Percentiles rank a stretch among this genome's conserved stretches.
Conservation (phyloP, 164 flowering plant species). For the Stephania japonica region DNA sequence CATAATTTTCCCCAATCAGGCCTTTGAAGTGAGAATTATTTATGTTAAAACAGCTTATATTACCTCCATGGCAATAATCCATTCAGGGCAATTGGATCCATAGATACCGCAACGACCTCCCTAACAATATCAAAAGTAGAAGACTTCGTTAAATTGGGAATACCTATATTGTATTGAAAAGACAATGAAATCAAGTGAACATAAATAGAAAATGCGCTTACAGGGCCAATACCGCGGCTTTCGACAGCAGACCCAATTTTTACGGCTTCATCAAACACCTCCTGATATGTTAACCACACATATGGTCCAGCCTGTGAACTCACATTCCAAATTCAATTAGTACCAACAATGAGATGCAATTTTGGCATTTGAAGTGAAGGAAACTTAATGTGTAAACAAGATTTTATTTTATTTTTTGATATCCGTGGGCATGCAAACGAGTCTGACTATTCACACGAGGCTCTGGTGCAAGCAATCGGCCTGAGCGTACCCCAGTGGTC, state of each 20-base stretch:
- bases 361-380: neutral
- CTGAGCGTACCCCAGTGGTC: too few relatives aligned
- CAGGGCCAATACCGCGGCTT: slow-evolving; percentile 62
- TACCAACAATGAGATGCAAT: neutral
- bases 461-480: too few relatives aligned
- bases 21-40: neutral
- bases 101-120: slow-evolving; percentile 89
- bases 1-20: neutral
- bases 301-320: slow-evolving; percentile 63
- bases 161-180: neutral
- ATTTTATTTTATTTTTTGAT: too few relatives aligned
- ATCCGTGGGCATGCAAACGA: too few relatives aligned
- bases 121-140: slow-evolving; percentile 24
- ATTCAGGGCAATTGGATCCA: slow-evolving; percentile 85
- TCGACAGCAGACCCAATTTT: slow-evolving; percentile 75
- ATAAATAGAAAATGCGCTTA: slow-evolving; percentile 26
- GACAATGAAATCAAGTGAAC: neutral
- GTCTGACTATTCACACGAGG: too few relatives aligned
- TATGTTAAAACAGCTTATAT: neutral
- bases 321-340: neutral
- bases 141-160: neutral
- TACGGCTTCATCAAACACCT: slow-evolving; percentile 59
- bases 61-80: slow-evolving; percentile 95
- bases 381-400: too few relatives aligned
- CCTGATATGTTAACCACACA: slow-evolving; percentile 69